Base-by-base conservation (phyloP, 768 basidiomycete genomes). In the Guyanaporus albipodus region DNA sequence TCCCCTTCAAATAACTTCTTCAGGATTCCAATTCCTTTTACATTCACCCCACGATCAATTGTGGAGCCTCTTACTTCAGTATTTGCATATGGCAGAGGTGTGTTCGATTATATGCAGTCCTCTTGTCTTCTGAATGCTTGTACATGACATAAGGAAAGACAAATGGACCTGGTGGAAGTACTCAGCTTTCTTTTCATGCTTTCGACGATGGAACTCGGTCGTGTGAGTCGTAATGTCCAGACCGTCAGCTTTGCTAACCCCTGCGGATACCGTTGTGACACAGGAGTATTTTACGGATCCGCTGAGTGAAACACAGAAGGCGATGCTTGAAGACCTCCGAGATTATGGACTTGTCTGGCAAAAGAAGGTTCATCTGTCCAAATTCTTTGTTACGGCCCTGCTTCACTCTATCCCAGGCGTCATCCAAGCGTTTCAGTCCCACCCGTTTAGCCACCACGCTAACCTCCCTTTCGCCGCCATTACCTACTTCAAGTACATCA, bases 311-410 rank as follows among this genome's bases (percentile, higher is more conserved):
- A 87, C 87, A 9, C 89, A 95, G 60, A 78, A 78, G 45, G 82
- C 80, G n/a, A 90, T 96, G 78, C 74, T 98, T 12, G 82, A 85
- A 59, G 95, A 97, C 69, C 77, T 99, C 42, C 83, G 88, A 42
- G 91, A 95, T 67, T 98, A 96, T 57, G 96, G 96, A 22, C 79
- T 98, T 42, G 78, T 97, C 42, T 96, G 90, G 81, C 89, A 87
- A 57, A 83, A 83, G 52, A 80, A 76, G 70, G 86, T 89, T 54
- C 61, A 68, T 57, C 52, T 33, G 40, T 57, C 50, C 57, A 14
- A n/a, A 55, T 49, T 48, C 36, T 39, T 43, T 34, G 37, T 56
- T 45, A 31, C 15, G 42, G 37, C 34, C 18, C 18, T 53, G 31
- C 10, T 49, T 57, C 46, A 64, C 32, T 38, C 37, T 11, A 39